phyloP scores from a whole-genome alignment of 805 yeast genomes.

The Groenewaldozyma salmanticensis region DNA sequence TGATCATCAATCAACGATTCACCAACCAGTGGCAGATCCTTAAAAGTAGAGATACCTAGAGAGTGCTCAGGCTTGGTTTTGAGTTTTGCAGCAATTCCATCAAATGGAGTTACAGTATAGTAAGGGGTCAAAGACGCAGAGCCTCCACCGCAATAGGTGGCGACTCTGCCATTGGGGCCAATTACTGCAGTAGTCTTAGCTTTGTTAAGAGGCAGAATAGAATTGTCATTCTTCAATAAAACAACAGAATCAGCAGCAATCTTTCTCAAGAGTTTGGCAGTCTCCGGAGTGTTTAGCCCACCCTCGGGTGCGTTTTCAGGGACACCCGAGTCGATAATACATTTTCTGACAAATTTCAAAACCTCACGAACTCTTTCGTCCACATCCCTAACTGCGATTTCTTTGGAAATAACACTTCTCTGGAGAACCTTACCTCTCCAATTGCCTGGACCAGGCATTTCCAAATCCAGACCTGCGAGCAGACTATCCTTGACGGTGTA shows the following conservation, averaged over 20 bases:
- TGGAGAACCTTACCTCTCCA: conserved; percentile 34
- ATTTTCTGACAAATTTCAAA: conserved; percentile 36
- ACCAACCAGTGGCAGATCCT: conserved; percentile 29
- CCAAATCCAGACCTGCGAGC: conserved; percentile 50
- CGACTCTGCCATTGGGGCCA: conserved; percentile 48
- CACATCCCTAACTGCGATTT: conserved; percentile 32
- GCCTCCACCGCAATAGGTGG: conserved; percentile 53
- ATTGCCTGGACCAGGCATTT: conserved; percentile 56
- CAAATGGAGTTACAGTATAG: conserved; percentile 39
- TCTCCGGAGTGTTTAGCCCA: conserved; percentile 39
- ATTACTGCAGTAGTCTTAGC: conserved; percentile 38
- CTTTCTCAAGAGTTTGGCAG: conserved; percentile 34
- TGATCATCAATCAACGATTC: conserved; percentile 8
- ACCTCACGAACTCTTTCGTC: conserved; percentile 42
- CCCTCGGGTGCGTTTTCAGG: conserved; percentile 33
- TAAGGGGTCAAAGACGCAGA: conserved; percentile 45
- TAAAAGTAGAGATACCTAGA: conserved; percentile 31
- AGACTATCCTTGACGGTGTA: conserved; percentile 39
- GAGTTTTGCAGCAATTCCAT: conserved; percentile 32
- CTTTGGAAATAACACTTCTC: conserved; percentile 35
- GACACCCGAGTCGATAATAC: conserved; percentile 33
- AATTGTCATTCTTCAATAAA: conserved; percentile 43
- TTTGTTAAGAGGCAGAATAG: conserved; percentile 39
- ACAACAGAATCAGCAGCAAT: conserved; percentile 46
- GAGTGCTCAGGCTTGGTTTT: conserved; percentile 23